Evolutionary conservation across 345 rosid species (phyloP), one percentile per base, ranked within the genome.

Genomic region (Brassica rapa): DNA sequence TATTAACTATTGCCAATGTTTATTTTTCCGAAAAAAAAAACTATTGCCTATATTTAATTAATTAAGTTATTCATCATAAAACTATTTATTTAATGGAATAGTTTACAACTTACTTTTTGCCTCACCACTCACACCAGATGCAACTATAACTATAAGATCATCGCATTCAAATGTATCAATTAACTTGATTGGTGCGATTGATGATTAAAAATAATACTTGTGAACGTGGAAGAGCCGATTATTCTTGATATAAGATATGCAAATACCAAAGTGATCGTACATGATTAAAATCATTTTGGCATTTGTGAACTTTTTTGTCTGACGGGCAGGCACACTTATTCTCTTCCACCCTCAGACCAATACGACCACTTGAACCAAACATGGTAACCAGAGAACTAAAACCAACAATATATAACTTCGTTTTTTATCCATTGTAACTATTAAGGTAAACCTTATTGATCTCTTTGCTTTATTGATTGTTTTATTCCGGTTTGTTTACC

Each of bases 131-230:
- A 60, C 74, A 79, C 72, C 74, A 46, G 7, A 66, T 59, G 77
- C 77, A 79, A 72, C 70, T 67, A 72, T 67, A 67, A 79, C 78
- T 74, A 66, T 72, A 72, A 29, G 30, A 21, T 72, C 35, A 30
- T 65, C 63, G 32, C 74, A 32, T 41, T 63, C 29, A 72, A 65
- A 56, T 65, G 43, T 43, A 57, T 59, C 63, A 57, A 23, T 57
- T 27, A 8, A 27, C 32, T 64, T 6, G 16, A 30, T 70, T 49
- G 32, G 49, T 29, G 46, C 61, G 11, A 46, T 19, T 55, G 6
- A 29, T 68, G 14, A 12, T 37, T 65, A 41, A 12, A 32, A 39
- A 66, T 11, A 23, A 39, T 41, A 65, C 4, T 39, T 66, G 3
- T 33, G 6, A 4, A 9, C 4, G 67, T 14, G 33, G 65, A 25